Evolutionary conservation across 345 rosid genomes (phyloP), one percentile per base, ranked within the genome.

Genomic region (Boechera divaricarpa): DNA sequence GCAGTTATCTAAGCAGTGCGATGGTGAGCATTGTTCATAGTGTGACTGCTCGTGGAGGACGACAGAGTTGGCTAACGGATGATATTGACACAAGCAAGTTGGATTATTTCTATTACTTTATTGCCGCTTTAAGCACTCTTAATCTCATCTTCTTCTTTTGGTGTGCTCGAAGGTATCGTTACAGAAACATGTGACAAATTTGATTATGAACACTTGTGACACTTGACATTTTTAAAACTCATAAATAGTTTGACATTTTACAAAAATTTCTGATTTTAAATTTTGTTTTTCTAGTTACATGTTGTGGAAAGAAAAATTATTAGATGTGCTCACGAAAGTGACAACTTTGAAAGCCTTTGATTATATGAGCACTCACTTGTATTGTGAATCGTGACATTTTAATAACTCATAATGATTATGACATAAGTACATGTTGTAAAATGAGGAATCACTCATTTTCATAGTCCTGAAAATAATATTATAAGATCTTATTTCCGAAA

Each of bases 41-140:
- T 18, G 67, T 76, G 73, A 89, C 87, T 5, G 83, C 84, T 59
- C 53, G 80, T 24, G 75, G 73, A 5, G 87, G 82, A 35, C 70
- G 51, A 16, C 82, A 86, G 2, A 70, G 80, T 59, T 90, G 96
- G 93, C 81, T 89, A 26, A 45, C 86, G 7, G 79, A 61, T 29
- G 83, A 90, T 64, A 70, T 87, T 26, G 82, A 90, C 56, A 77
- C 63, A 1, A 83, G 90, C 13, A 83, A 80, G 59, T 60, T 91
- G 73, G 93, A 87, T 73, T 86, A 85, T 60, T 91, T 83, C 73
- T 91, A 86, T 84, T 87, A 67, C 54, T 73, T 84, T n/a, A 11
- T 87, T 29, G 91, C 91, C 1, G 85, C 60, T n/a, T 13, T 91
- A 77, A 86, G 84, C 9, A 48, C 63, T 36, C 8, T 89, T 71